These are phyloP conservation scores for Ascobolus immersus DNA, from an alignment of 495 filamentous ascomycete species.

Conservation along the genomic window DNA sequence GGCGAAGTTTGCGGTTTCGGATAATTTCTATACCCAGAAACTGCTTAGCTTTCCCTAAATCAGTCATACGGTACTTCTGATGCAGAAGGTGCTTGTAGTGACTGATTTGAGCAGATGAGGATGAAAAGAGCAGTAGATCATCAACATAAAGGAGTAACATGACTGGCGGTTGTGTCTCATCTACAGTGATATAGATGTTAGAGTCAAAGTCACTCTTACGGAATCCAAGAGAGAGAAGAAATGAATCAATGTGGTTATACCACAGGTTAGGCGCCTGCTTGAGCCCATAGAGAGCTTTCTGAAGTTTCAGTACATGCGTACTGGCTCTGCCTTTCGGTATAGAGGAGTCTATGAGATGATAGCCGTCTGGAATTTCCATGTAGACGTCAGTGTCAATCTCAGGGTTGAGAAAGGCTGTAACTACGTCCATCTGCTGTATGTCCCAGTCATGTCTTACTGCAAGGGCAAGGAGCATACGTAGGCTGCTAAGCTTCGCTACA, in stretches of 20 bases:
- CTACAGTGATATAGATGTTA: slow-evolving; percentile 4
- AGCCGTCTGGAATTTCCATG: slow-evolving; percentile 5
- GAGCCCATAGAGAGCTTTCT: slow-evolving; percentile 5
- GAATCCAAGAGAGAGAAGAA: slow-evolving; percentile 1
- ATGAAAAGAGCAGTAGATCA: slow-evolving; percentile 2
- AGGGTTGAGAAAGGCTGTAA: slow-evolving; percentile 7
- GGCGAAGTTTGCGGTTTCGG: background rate
- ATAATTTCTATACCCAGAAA: slow-evolving; percentile 5
- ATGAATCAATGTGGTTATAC: slow-evolving; percentile 2
- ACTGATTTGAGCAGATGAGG: background rate
- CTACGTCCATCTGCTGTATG: slow-evolving; percentile 5
- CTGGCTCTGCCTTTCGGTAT: no score
- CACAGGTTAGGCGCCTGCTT: slow-evolving; percentile 1
- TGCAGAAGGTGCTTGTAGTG: background rate
- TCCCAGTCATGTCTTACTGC: slow-evolving; percentile 2
- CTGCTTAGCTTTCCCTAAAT: slow-evolving; percentile 2
- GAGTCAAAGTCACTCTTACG: background rate
- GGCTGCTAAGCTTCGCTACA: slow-evolving; percentile 1
- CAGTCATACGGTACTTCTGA: slow-evolving; percentile 3
- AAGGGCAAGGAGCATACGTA: slow-evolving; percentile 1
- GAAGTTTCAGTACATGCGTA: no score
- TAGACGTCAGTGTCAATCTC: slow-evolving; percentile 1
- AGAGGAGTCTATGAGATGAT: background rate
- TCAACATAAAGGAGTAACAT: slow-evolving; percentile 4
- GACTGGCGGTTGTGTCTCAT: background rate